A percentile compares a stretch with the other conserved stretches of the same genome.
Evolutionary conservation across 2,329 filamentous ascomycete genomes (phyloP).

Genomic region (Venturiaceae sp.): DNA sequence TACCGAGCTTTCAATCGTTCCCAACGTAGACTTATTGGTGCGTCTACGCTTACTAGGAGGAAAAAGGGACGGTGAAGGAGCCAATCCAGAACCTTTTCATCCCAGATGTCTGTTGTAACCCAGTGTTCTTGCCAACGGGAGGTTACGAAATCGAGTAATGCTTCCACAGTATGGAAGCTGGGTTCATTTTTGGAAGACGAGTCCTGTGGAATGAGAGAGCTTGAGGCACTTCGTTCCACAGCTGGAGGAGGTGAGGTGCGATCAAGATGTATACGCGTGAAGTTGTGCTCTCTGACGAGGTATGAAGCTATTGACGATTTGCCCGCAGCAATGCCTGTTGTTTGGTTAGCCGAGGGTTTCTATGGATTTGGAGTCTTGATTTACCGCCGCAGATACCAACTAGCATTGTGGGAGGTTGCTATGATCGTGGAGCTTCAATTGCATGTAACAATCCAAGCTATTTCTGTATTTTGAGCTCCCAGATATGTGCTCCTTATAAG

Average conservation of each 20-base stretch:
- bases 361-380: neutral
- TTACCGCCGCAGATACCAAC: slow-evolving; percentile 68
- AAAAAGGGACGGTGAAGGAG: slow-evolving; percentile 82
- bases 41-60: slow-evolving; percentile 83
- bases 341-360: neutral
- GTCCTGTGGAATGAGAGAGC: slow-evolving; percentile 22
- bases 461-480: too few species aligned
- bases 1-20: slow-evolving; percentile 41
- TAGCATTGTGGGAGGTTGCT: slow-evolving; percentile 46
- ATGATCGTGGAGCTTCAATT: too few species aligned
- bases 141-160: slow-evolving; percentile 77
- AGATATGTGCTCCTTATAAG: too few species aligned
- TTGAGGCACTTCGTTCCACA: slow-evolving; percentile 32
- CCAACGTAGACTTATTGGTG: slow-evolving; percentile 78
- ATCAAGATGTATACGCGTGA: slow-evolving; percentile 59
- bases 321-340: slow-evolving; percentile 77
- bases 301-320: slow-evolving; percentile 87
- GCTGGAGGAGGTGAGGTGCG: slow-evolving; percentile 23
- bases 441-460: too few species aligned
- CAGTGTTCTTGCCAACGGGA: slow-evolving; percentile 73
- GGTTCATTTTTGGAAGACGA: slow-evolving; percentile 16
- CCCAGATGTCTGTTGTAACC: slow-evolving; percentile 76
- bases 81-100: slow-evolving; percentile 62
- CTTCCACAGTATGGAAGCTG: slow-evolving; percentile 41
- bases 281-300: slow-evolving; percentile 73